Evolutionary conservation across 2,329 filamentous ascomycete genomes (phyloP).

Genomic region (Fusarium sp.): DNA sequence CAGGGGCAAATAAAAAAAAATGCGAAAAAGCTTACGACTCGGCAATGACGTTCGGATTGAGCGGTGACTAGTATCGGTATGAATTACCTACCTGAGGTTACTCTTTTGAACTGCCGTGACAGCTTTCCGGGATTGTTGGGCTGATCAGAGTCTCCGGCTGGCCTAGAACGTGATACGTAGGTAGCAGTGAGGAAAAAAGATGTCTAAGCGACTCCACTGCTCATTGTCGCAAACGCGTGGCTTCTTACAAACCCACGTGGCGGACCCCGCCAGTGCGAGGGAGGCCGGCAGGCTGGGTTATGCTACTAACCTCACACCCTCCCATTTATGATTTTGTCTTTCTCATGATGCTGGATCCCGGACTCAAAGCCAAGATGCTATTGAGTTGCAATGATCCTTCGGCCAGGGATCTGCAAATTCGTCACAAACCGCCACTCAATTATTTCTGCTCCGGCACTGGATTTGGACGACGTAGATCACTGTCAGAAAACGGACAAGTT

Average conservation of each 20-base stretch:
- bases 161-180: conserved; percentile 32
- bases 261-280: conserved; percentile 41
- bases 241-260: conserved; percentile 52
- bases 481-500: not conserved
- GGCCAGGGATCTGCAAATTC: conserved; percentile 15
- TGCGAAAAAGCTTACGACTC: not conserved
- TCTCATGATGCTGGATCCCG: not conserved
- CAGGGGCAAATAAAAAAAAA: not conserved
- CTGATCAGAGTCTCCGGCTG: conserved; percentile 19
- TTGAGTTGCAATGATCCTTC: conserved; percentile 1
- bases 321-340: not conserved
- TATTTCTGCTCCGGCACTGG: conserved; percentile 1
- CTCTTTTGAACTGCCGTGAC: conserved; percentile 27
- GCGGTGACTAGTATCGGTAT: conserved; percentile 8
- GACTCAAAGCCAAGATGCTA: not conserved
- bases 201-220: conserved; percentile 42
- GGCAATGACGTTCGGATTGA: conserved; percentile 9
- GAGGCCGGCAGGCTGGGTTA: conserved; percentile 21
- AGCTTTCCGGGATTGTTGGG: conserved; percentile 24
- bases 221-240: conserved; percentile 46
- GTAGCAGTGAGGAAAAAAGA: conserved; percentile 10
- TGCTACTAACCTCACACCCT: conserved; percentile 41
- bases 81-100: conserved; percentile 14
- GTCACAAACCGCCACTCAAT: conserved; percentile 20
- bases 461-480: conserved; percentile 15